Evolutionary conservation across 768 basidiomycete species (phyloP).

Genomic region (Auricularia cornea): DNA sequence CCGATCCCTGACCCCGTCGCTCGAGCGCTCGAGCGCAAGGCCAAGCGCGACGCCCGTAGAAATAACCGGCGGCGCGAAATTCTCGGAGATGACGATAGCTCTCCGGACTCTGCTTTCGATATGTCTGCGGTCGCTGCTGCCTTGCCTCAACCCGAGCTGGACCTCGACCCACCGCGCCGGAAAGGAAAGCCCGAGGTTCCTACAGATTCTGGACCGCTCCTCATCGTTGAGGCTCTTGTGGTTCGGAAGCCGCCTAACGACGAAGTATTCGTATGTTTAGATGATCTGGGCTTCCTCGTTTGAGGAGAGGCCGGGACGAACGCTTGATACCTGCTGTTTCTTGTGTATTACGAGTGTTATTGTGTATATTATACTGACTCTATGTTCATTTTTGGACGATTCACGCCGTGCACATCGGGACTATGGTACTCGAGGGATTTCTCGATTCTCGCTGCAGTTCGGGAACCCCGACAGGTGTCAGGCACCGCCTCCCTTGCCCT

Average conservation of each 20-base stretch:
- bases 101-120: conserved; percentile 2
- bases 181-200: neutral
- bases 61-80: conserved; percentile 1
- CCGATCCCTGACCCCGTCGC: neutral
- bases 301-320: neutral
- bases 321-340: too few relatives aligned
- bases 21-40: neutral
- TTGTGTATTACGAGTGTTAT: too few relatives aligned
- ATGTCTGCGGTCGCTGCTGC: conserved; percentile 19
- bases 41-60: neutral
- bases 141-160: conserved; percentile 13
- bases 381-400: too few relatives aligned
- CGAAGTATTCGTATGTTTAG: conserved; percentile 48
- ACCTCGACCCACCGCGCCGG: neutral
- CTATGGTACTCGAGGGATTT: too few relatives aligned
- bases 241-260: conserved; percentile 69
- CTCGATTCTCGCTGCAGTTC: too few relatives aligned
- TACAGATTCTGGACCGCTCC: conserved; percentile 33
- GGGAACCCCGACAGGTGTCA: too few relatives aligned
- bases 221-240: conserved; percentile 75
- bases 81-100: conserved; percentile 7
- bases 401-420: too few relatives aligned
- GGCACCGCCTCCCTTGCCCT: too few relatives aligned
- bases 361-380: too few relatives aligned
- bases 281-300: neutral